Evolutionary conservation across 139 green algal species (phyloP), one percentile per base, ranked within the genome.

Genomic region (Parachlorella kessleri): DNA sequence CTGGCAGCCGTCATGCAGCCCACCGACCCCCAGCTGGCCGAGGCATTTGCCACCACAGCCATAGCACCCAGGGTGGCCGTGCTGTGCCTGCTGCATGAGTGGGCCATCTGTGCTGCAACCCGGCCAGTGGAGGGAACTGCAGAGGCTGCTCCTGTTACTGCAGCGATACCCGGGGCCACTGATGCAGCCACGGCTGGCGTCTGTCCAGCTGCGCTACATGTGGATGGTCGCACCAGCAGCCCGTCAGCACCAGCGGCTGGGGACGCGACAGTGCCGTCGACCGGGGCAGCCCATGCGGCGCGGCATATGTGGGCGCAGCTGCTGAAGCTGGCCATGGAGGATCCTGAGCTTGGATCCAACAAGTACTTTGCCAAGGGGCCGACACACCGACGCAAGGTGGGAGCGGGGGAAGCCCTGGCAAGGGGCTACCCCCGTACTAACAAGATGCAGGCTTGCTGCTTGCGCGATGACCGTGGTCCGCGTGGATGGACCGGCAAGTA

Each of bases 361-460:
- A 70, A 77, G 32, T 88, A 90, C 63, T 75, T 72, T 14, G 30
- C 80, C 24, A 74, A 68, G 37, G 81, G 74, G 7, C 54, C 63
- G 32, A 66, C 84, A 28, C 93, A 97, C 70, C 78, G 90, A 18
- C 77, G 81, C 1, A 95, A 96, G 82, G 81, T 91, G 40, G 73
- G 81, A 0, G 36, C 33, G 23, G 2, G 6, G 18, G 54, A 3
- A 39, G 41, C 40, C 24, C 14, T 48, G 23, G n/a, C n/a, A n/a
- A n/a, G n/a, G n/a, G n/a, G n/a, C n/a, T n/a, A n/a, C n/a, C n/a
- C n/a, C n/a, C n/a, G n/a, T n/a, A n/a, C n/a, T n/a, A n/a, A n/a
- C n/a, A n/a, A n/a, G n/a, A n/a, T n/a, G n/a, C n/a, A n/a, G n/a
- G n/a, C n/a, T n/a, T n/a, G n/a, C n/a, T n/a, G n/a, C n/a, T n/a